These are phyloP conservation scores for Pleurotus platypus DNA, from an alignment of 768 basidiomycete genomes.

Conservation along the genomic window DNA sequence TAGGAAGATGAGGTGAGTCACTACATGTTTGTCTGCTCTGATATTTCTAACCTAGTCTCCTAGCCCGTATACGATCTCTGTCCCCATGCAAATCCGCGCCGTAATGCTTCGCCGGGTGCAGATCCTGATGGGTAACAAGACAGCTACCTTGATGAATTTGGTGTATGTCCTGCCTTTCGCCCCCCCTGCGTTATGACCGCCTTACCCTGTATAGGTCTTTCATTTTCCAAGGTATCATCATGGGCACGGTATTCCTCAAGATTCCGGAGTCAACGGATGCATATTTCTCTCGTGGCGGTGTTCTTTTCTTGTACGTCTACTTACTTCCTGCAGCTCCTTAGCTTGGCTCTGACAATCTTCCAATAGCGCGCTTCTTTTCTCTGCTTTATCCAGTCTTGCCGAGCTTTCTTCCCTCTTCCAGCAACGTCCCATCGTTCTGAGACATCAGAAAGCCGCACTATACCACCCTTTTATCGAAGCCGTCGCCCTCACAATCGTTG, in stretches of 20 bases:
- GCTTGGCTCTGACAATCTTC: background rate
- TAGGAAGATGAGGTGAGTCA: constrained; percentile 21
- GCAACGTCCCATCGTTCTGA: constrained; percentile 57
- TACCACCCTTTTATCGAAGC: constrained; percentile 53
- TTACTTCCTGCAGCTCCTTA: background rate
- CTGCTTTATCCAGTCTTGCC: constrained; percentile 44
- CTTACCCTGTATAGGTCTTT: constrained; percentile 26
- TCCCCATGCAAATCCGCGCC: constrained; percentile 33
- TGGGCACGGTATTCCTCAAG: constrained; percentile 62
- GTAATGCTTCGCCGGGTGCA: constrained; percentile 37
- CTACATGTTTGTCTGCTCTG: background rate
- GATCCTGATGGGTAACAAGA: constrained; percentile 30
- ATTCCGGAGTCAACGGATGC: constrained; percentile 48
- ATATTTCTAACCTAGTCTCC: background rate
- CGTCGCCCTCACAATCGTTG: constrained; percentile 57
- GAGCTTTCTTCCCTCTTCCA: constrained; percentile 46
- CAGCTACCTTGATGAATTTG: constrained; percentile 24
- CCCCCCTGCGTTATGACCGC: background rate
- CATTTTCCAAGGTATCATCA: constrained; percentile 26
- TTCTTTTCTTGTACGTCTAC: constrained; percentile 61
- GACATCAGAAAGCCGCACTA: constrained; percentile 59
- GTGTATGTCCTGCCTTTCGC: constrained; percentile 18
- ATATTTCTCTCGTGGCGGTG: constrained; percentile 69
- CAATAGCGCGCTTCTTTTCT: constrained; percentile 42
- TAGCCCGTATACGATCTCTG: constrained; percentile 33